Evolutionary conservation across 2,329 filamentous ascomycete species (phyloP).

Genomic region (Colletotrichum eleusines): DNA sequence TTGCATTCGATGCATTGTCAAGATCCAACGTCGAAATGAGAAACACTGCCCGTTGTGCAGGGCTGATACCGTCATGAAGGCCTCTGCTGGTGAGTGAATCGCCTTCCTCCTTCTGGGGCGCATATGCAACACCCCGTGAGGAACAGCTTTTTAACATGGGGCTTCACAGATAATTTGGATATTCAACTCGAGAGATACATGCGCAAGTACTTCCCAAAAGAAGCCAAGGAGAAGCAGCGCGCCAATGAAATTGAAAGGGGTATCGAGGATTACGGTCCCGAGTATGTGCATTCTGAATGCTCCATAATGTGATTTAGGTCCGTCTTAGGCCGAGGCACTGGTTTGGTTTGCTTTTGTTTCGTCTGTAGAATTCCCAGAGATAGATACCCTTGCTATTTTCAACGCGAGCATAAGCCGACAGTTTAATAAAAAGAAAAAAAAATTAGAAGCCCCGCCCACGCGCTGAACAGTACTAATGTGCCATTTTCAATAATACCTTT

Average conservation of each 20-base stretch:
- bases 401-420: neutral
- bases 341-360: slow-evolving; percentile 1
- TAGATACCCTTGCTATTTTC: slow-evolving; percentile 35
- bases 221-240: slow-evolving; percentile 74
- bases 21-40: slow-evolving; percentile 79
- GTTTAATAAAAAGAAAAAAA: neutral
- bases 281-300: slow-evolving; percentile 71
- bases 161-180: slow-evolving; percentile 73
- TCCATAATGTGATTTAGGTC: slow-evolving; percentile 65
- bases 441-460: neutral
- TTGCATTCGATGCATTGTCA: slow-evolving; percentile 86
- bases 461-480: neutral
- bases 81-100: slow-evolving; percentile 69
- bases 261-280: slow-evolving; percentile 76
- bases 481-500: neutral
- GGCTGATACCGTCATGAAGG: slow-evolving; percentile 76
- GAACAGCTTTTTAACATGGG: neutral
- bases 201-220: slow-evolving; percentile 80
- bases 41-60: slow-evolving; percentile 82
- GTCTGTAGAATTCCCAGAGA: slow-evolving; percentile 29
- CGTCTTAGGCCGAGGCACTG: no score
- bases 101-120: neutral
- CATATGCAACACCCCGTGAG: neutral
- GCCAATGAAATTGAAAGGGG: slow-evolving; percentile 83
- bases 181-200: slow-evolving; percentile 75